phyloP scores from a whole-genome alignment of 2,329 filamentous ascomycete genomes.

The Mollisiaceae sp. region DNA sequence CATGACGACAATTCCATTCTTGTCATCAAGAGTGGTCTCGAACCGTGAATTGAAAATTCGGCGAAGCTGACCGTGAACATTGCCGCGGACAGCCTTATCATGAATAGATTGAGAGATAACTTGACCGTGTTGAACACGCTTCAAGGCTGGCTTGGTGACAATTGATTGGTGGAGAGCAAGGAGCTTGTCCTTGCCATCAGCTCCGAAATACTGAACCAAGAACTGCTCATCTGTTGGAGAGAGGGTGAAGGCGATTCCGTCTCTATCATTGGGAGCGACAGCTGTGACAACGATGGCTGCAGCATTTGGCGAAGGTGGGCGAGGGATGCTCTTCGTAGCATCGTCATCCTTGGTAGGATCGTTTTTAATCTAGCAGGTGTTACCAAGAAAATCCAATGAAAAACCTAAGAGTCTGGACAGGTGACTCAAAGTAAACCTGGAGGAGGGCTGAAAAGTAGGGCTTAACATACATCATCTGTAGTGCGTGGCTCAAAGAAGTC shows the following conservation, averaged over 20 bases:
- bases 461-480: slow-evolving; percentile 24
- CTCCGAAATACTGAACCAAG: background rate
- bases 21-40: slow-evolving; percentile 64
- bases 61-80: slow-evolving; percentile 62
- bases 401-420: background rate
- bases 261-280: background rate
- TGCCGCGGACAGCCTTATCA: slow-evolving; percentile 65
- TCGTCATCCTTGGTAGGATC: background rate
- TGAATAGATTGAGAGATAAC: slow-evolving; percentile 59
- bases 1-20: slow-evolving; percentile 63
- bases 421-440: background rate
- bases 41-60: slow-evolving; percentile 67
- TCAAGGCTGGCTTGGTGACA: slow-evolving; percentile 57
- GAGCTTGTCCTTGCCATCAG: slow-evolving; percentile 51
- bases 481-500: slow-evolving; percentile 2
- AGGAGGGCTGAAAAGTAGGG: background rate
- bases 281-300: background rate
- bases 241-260: background rate
- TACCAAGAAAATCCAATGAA: background rate
- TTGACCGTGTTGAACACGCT: slow-evolving; percentile 58
- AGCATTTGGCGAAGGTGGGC: background rate
- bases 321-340: background rate
- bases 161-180: slow-evolving; percentile 60
- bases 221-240: slow-evolving; percentile 9
- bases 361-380: background rate